Evolutionary conservation across 371 early-diverging fungal species (phyloP), one percentile per base, ranked within the genome.

Genomic region (Mortierella sp.): DNA sequence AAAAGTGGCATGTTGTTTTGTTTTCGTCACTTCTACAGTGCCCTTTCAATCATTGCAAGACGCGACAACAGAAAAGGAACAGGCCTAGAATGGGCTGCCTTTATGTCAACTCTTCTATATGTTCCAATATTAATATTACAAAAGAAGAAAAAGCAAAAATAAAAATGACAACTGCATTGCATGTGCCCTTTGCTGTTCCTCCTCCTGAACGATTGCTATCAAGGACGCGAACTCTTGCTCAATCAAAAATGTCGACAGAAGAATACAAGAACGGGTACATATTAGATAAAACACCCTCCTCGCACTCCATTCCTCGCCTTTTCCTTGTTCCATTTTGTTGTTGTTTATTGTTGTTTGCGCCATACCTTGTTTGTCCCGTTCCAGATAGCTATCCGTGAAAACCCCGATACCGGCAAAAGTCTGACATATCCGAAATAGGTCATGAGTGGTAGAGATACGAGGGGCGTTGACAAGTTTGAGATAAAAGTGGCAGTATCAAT

Each of bases 341-440:
- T 63, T 63, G 63, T 65, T 65, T 65, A 34, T 34, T 65, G 38
- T 38, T 38, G 10, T 42, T 5, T 24, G 65, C 65, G 0, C 68
- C 68, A 38, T 21, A 11, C 28, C 31, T 19, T 31, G 5, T 6
- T 63, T 63, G 14, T 31, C 19, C 19, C 3, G 24, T 24, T 34
- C 38, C 42, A 42, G 68, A 38, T 65, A 65, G 68, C 68, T 65
- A 31, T 38, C 34, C 9, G 0, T 21, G 10, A 4, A 38, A 63
- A 42, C 10, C 1, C 42, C 3, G 21, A 65, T 38, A 21, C 68
- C 68, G 68, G 68, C 24, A 65, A 65, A 65, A 65, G 68, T 65
- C 68, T 65, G 68, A 65, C 68, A 38, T 34, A 65, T 65, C 9
- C 38, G 68, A 65, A 63, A 65, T 38, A 19, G 34, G 24, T 38